Conservation (phyloP, 164 flowering plant species). For the Piper longum region DNA sequence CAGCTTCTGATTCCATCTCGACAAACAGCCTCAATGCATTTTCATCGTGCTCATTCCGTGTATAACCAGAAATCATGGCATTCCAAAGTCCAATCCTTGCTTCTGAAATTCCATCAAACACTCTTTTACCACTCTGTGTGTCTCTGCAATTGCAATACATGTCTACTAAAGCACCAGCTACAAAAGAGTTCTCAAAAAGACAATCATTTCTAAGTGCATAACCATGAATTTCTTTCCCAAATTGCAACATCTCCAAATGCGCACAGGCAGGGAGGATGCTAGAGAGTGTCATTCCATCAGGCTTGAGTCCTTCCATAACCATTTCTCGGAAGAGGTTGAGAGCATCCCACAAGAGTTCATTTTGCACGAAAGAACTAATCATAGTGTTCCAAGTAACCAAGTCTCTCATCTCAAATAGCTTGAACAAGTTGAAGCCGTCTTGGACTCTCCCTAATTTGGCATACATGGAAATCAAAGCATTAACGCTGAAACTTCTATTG, state of each 20-base stretch:
- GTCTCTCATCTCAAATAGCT: constrained; percentile 31
- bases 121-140: constrained; percentile 35
- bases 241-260: constrained; percentile 37
- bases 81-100: constrained; percentile 50
- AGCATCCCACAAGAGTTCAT: constrained; percentile 43
- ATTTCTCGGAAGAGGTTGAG: constrained; percentile 27
- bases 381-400: constrained; percentile 76
- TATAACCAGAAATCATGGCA: constrained; percentile 75
- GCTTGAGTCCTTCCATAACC: constrained; percentile 36
- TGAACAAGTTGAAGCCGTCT: constrained; percentile 32
- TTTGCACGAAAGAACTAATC: constrained; percentile 47
- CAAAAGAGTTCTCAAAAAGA: constrained; percentile 38
- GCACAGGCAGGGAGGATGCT: constrained; percentile 79
- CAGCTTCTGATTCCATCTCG: constrained; percentile 37
- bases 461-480: constrained; percentile 74
- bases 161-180: constrained; percentile 70
- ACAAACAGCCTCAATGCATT: constrained; percentile 49
- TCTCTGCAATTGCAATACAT: constrained; percentile 66
- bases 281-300: constrained; percentile 60
- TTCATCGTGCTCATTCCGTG: constrained; percentile 37
- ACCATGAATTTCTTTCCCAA: constrained; percentile 65
- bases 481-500: constrained; percentile 36
- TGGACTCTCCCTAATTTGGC: constrained; percentile 42
- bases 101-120: constrained; percentile 34
- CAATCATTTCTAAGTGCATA: constrained; percentile 36